Base-by-base conservation (phyloP, 306 rosid genomes). In the Cucurbita moschata region DNA sequence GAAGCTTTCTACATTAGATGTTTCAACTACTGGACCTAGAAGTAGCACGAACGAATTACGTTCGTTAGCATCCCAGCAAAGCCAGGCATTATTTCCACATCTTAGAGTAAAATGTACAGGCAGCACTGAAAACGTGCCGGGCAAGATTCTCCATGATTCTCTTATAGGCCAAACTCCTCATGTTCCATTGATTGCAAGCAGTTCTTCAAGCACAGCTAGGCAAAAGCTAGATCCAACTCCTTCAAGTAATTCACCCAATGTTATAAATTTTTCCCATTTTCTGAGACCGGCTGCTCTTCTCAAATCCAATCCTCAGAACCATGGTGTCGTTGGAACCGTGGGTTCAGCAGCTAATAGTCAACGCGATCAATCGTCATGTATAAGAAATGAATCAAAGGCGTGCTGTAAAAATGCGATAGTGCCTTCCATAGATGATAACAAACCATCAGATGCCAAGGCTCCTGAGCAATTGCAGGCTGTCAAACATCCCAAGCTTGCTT, bases 201-300 rank as follows among this genome's bases (percentile, higher is more conserved):
- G 79, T 81, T 81, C 84, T 80, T 71, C 82, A 58, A 79, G 78
- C 86, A 39, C 50, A 42, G 81, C 79, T 72, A 69, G 70, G 81
- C 88, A 80, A 85, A 88, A 82, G 77, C 86, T 78, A 79, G 91
- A 82, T 82, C 85, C 81, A 44, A 19, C 69, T 54, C 78, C 80
- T 49, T 82, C 86, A 47, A 75, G 78, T 46, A 85, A 67, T 78
- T 83, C 81, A 77, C 75, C 90, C 56, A 30, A 69, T 51, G 16
- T 87, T 42, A 79, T 90, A 80, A 94, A 94, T 79, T 92, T 89
- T 81, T 81, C 94, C 67, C 94, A 89, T 80, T 92, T 89, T 82
- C 88, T 91, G 49, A 82, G 88, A 49, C 94, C 96, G 10, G 88
- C 80, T 68, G 87, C 89, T 63, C 79, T 83, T 57, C 83, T 76